phyloP scores from a whole-genome alignment of 495 filamentous ascomycete species.

The Amorphotheca resinae region DNA sequence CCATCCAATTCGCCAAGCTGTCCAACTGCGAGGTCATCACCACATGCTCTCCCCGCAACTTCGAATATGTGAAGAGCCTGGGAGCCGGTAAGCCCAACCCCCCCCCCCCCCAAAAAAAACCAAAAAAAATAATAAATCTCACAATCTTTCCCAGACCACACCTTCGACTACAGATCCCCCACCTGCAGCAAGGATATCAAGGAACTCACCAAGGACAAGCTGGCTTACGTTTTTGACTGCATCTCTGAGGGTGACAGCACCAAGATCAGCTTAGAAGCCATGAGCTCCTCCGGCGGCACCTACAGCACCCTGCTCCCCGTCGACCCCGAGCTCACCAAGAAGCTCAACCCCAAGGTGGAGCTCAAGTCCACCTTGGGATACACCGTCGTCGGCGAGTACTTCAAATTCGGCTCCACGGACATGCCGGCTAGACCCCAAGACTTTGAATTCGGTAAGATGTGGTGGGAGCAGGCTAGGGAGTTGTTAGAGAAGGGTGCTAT shows the following conservation, averaged over 20 bases:
- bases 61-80: slow-evolving; percentile 13
- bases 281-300: slow-evolving; percentile 9
- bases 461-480: slow-evolving; percentile 26
- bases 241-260: slow-evolving; percentile 9
- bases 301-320: slow-evolving; percentile 11
- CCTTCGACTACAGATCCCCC: slow-evolving; percentile 42
- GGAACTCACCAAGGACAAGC: slow-evolving; percentile 24
- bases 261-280: slow-evolving; percentile 7
- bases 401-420: slow-evolving; percentile 19
- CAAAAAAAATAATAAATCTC: too few species aligned
- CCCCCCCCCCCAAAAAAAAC: slow-evolving; percentile 22
- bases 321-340: neutral
- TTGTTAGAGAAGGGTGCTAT: slow-evolving; percentile 40
- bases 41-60: slow-evolving; percentile 39
- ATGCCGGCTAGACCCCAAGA: slow-evolving; percentile 26
- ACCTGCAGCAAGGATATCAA: slow-evolving; percentile 26
- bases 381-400: slow-evolving; percentile 28
- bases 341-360: slow-evolving; percentile 19
- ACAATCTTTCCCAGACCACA: slow-evolving; percentile 30
- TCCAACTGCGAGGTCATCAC: slow-evolving; percentile 47
- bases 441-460: slow-evolving; percentile 28
- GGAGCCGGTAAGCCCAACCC: slow-evolving; percentile 22
- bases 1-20: slow-evolving; percentile 47
- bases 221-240: slow-evolving; percentile 20
- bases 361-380: slow-evolving; percentile 27